Base-by-base conservation (phyloP, 1,284 basidiomycete species). In the Pseudozyma hubeiensis region DNA sequence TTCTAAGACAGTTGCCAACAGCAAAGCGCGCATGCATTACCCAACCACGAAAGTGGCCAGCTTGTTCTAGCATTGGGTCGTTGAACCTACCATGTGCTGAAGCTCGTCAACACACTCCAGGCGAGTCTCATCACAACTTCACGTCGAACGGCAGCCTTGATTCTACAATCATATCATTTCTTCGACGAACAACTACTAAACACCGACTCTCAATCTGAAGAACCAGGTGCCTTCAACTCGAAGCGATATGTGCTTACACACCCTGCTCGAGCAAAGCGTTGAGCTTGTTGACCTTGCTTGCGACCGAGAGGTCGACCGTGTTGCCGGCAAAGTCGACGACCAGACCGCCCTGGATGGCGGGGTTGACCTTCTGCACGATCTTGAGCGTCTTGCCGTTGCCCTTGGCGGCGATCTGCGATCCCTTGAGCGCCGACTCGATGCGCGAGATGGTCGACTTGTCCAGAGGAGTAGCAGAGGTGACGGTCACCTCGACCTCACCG, bases 251-350 rank as follows among this genome's bases (percentile, higher is more conserved):
- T 24, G 41, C 34, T 64, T 64, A 73, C 45, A 73, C 50, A 30
- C 70, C 70, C 64, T 73, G 70, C 35, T 73, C 49, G 52, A 98
- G 88, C 81, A 93, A 89, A 77, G 89, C 89, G 89, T 97, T 98
- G 85, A 97, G 90, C 87, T 94, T 94, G 86, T 91, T 96, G 83
- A 99, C 93, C 66, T 93, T 92, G 67, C 92, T 93, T 55, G 91
- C 90, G 57, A 97, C 95, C 80, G 92, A 94, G 74, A 98, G 89
- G 87, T 99, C 97, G 80, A 97, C 92, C 60, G 93, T 94, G 88
- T 95, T 95, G 88, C 98, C 96, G 77, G 94, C 97, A 85, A 99
- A 95, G 87, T 99, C 96, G 59, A 99, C 92, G 63, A 97, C 88
- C 68, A 98, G 87, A 60, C 96, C 96, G 41, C 82, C 82, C 70